phyloP scores from a whole-genome alignment of 768 basidiomycete species.

The Russula abietina region DNA sequence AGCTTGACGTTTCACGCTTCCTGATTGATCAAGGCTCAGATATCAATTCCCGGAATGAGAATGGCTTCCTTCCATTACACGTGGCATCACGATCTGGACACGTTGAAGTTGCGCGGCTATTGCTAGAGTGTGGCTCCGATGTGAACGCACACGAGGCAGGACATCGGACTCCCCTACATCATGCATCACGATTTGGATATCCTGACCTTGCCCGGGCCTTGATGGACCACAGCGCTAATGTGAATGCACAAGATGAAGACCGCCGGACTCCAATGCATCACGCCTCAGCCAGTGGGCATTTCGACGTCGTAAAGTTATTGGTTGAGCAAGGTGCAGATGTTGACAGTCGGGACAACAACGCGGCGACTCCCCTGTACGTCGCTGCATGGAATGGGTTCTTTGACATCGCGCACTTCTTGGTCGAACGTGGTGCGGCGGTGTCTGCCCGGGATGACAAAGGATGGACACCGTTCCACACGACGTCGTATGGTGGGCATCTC shows the following conservation, averaged over 20 bases:
- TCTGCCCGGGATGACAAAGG: background rate
- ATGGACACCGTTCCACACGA: background rate
- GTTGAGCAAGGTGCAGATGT: background rate
- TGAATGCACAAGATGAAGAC: background rate
- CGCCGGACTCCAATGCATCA: background rate
- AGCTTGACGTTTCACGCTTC: background rate
- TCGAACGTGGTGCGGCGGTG: background rate
- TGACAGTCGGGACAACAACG: background rate
- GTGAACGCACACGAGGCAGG: background rate
- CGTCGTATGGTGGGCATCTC: background rate
- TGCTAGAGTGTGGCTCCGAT: background rate
- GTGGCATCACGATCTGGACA: background rate
- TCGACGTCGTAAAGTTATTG: background rate
- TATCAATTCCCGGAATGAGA: background rate
- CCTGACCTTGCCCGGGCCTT: background rate
- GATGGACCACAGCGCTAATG: background rate
- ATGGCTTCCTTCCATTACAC: background rate
- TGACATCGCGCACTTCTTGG: background rate
- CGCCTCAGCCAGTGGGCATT: background rate
- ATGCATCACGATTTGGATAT: background rate
- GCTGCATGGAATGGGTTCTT: background rate
- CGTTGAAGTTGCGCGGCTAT: background rate
- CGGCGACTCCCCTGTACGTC: background rate
- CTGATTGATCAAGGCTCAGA: background rate
- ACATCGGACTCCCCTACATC: background rate